Conservation (phyloP, 2,329 filamentous ascomycete species). For the Aspergillus latus region DNA sequence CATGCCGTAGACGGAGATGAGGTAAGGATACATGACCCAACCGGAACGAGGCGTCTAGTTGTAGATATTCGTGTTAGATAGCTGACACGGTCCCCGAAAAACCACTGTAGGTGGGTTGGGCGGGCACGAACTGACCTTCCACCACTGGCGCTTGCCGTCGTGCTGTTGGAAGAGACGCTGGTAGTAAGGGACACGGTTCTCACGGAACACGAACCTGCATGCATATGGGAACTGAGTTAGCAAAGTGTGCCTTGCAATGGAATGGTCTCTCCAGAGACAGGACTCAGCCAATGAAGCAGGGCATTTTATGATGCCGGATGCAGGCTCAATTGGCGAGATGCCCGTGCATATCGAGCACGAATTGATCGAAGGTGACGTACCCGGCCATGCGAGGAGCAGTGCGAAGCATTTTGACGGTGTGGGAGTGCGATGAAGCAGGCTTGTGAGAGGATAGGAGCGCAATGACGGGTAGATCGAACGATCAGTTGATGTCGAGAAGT, state of each 20-base stretch:
- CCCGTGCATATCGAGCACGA: neutral
- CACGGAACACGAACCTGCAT: slow-evolving; percentile 57
- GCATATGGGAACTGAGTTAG: slow-evolving; percentile 20
- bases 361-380: slow-evolving; percentile 32
- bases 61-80: slow-evolving; percentile 3
- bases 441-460: slow-evolving; percentile 25
- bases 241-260: neutral
- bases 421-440: slow-evolving; percentile 24
- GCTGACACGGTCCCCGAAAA: neutral
- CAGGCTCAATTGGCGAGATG: slow-evolving; percentile 20
- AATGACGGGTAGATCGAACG: slow-evolving; percentile 27
- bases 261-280: neutral
- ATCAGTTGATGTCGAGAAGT: slow-evolving; percentile 31
- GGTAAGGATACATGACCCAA: slow-evolving; percentile 62
- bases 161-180: slow-evolving; percentile 66
- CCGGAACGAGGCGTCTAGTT: slow-evolving; percentile 55
- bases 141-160: slow-evolving; percentile 66
- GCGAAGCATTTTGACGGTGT: slow-evolving; percentile 41
- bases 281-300: slow-evolving; percentile 21
- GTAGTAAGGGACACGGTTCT: slow-evolving; percentile 68
- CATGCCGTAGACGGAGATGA: slow-evolving; percentile 51
- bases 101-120: neutral
- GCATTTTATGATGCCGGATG: slow-evolving; percentile 16
- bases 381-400: slow-evolving; percentile 45
- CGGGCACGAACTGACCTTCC: slow-evolving; percentile 57